Conservation (phyloP, 2,329 filamentous ascomycete genomes). For the Tolypocladium amazonense region DNA sequence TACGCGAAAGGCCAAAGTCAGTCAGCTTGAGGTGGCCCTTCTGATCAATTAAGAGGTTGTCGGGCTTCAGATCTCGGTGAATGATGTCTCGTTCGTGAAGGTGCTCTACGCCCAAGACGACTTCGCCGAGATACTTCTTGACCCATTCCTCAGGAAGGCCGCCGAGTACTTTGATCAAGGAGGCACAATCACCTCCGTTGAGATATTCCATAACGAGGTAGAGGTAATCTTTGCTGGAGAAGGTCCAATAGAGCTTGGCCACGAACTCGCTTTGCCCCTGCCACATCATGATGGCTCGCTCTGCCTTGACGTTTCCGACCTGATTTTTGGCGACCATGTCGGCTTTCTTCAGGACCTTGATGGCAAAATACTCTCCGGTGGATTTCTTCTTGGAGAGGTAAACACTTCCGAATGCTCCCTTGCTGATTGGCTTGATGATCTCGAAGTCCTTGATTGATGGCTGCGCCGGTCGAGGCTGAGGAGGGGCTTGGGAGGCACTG, state of each 20-base stretch:
- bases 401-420: constrained; percentile 95
- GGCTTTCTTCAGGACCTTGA: constrained; percentile 98
- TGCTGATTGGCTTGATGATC: constrained; percentile 98
- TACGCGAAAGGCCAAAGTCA: constrained; percentile 92
- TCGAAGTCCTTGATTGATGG: constrained; percentile 99
- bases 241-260: constrained; percentile 98
- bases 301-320: constrained; percentile 96
- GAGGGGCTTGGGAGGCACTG: constrained; percentile 62
- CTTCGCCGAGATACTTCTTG: constrained; percentile 93
- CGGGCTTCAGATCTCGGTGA: constrained; percentile 91
- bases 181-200: constrained; percentile 94
- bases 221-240: constrained; percentile 97
- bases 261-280: constrained; percentile 99
- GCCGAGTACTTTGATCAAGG: constrained; percentile 86
- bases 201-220: constrained; percentile 99
- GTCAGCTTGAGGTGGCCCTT: constrained; percentile 95
- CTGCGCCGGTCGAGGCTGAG: constrained; percentile 77
- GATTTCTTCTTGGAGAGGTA: constrained; percentile 98
- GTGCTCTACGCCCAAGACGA: constrained; percentile 93
- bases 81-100: constrained; percentile 91
- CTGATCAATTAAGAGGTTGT: constrained; percentile 94
- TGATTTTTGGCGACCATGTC: constrained; percentile 99
- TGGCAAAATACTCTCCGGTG: constrained; percentile 95
- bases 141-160: constrained; percentile 95
- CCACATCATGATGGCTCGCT: constrained; percentile 99